Conservation (phyloP, 495 filamentous ascomycete species). For the Penicillium salamii region DNA sequence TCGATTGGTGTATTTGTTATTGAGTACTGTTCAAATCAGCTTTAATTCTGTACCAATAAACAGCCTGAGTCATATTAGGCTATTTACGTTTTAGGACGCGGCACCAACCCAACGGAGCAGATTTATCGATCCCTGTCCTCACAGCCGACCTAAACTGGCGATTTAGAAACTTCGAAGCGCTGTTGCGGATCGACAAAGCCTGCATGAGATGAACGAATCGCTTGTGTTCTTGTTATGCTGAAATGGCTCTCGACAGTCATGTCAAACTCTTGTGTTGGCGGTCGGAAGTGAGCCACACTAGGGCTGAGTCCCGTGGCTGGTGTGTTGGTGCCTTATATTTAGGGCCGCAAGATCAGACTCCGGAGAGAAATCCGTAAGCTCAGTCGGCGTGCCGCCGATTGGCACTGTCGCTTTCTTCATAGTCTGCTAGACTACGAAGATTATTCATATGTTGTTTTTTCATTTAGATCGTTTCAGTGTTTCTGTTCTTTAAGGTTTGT, state of each 20-base stretch:
- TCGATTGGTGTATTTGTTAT: too few species aligned
- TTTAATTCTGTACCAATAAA: not conserved
- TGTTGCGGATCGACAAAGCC: slow-evolving; percentile 6
- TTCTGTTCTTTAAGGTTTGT: too few species aligned
- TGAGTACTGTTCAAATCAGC: slow-evolving; percentile 2
- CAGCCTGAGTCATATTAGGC: slow-evolving; percentile 1
- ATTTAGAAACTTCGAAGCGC: slow-evolving; percentile 13
- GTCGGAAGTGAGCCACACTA: slow-evolving; percentile 17
- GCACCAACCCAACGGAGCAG: not conserved
- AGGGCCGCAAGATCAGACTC: not conserved
- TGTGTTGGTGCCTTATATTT: not conserved
- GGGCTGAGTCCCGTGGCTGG: slow-evolving; percentile 9
- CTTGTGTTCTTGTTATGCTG: not conserved
- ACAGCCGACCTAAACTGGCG: slow-evolving; percentile 16
- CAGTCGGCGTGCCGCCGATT: slow-evolving; percentile 15
- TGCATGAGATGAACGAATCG: slow-evolving; percentile 20
- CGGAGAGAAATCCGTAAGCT: slow-evolving; percentile 19
- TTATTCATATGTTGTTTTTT: too few species aligned
- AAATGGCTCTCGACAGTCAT: not conserved
- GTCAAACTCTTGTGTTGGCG: slow-evolving; percentile 18
- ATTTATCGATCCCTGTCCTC: slow-evolving; percentile 3
- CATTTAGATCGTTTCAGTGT: too few species aligned
- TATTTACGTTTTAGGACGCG: not conserved
- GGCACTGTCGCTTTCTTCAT: not conserved
- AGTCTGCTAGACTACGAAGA: too few species aligned